Evolutionary conservation across 257 asterid species (phyloP).

Genomic region (Ligustrum vulgare): DNA sequence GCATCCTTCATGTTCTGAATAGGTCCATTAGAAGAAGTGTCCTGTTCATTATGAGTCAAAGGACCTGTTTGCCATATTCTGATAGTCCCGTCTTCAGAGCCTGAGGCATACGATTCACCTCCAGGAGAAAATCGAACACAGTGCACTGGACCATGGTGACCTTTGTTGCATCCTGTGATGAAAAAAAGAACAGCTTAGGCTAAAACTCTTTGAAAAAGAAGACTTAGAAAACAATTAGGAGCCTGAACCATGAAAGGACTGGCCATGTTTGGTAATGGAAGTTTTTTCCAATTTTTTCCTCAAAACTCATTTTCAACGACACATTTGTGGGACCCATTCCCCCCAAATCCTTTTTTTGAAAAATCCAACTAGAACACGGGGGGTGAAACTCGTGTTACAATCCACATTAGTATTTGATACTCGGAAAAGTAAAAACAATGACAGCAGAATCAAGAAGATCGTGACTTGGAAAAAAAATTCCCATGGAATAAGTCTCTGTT

Average conservation of each 20-base stretch:
- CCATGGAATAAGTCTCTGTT: not conserved
- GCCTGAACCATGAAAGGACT: not conserved
- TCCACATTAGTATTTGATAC: not conserved
- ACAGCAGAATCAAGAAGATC: not conserved
- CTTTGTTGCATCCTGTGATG: slow-evolving; percentile 90
- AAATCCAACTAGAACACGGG: not conserved
- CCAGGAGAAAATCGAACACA: slow-evolving; percentile 94
- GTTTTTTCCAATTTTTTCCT: no score
- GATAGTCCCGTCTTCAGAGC: slow-evolving; percentile 96
- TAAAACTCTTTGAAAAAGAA: not conserved
- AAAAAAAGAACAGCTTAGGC: not conserved
- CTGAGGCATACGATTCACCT: slow-evolving; percentile 92
- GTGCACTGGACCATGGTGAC: slow-evolving; percentile 98
- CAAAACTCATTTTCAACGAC: no score
- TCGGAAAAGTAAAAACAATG: no score
- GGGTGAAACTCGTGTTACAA: not conserved
- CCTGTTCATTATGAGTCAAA: slow-evolving; percentile 42
- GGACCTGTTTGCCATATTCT: slow-evolving; percentile 91
- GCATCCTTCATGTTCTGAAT: slow-evolving; percentile 40
- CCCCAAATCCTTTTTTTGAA: no score
- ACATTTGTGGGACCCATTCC: no score
- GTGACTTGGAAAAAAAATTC: not conserved
- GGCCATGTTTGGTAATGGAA: no score
- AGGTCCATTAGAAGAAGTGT: slow-evolving; percentile 42
- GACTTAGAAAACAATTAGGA: no score